Conservation (phyloP, 1,284 basidiomycete genomes). For the Ceratobasidium sp. region DNA sequence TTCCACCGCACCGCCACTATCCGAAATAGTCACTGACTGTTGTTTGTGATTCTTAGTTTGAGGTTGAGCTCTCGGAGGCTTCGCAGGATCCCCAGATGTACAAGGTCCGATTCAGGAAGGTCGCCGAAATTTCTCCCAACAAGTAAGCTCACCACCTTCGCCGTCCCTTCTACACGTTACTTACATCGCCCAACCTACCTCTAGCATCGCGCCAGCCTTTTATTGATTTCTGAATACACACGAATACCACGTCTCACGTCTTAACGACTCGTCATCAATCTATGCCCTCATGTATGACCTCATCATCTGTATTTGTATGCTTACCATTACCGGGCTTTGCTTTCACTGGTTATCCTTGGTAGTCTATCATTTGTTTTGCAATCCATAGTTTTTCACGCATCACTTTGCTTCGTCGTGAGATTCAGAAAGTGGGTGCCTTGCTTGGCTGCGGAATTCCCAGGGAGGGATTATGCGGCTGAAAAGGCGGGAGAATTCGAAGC, state of each 20-base stretch:
- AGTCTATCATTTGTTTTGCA: too few species aligned
- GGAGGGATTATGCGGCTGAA: too few species aligned
- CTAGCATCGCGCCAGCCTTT: conserved; percentile 18
- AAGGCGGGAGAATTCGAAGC: too few species aligned
- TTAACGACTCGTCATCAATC: conserved; percentile 12
- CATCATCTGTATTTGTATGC: not conserved
- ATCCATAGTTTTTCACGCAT: too few species aligned
- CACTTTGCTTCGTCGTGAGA: too few species aligned
- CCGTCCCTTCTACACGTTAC: not conserved
- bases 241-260: not conserved
- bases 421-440: too few species aligned
- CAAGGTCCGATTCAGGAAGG: conserved; percentile 17
- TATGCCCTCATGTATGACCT: conserved; percentile 5
- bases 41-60: conserved; percentile 13
- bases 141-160: conserved; percentile 7
- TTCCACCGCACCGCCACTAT: not conserved
- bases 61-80: conserved; percentile 14
- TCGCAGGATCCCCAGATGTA: conserved; percentile 2
- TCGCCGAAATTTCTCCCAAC: conserved; percentile 32
- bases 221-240: conserved; percentile 5
- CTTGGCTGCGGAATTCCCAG: too few species aligned
- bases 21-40: not conserved
- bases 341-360: too few species aligned
- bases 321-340: too few species aligned
- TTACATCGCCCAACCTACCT: not conserved